Evolutionary conservation across 1,284 basidiomycete genomes (phyloP), one percentile per base, ranked within the genome.

Genomic region (Agaricales sp.): DNA sequence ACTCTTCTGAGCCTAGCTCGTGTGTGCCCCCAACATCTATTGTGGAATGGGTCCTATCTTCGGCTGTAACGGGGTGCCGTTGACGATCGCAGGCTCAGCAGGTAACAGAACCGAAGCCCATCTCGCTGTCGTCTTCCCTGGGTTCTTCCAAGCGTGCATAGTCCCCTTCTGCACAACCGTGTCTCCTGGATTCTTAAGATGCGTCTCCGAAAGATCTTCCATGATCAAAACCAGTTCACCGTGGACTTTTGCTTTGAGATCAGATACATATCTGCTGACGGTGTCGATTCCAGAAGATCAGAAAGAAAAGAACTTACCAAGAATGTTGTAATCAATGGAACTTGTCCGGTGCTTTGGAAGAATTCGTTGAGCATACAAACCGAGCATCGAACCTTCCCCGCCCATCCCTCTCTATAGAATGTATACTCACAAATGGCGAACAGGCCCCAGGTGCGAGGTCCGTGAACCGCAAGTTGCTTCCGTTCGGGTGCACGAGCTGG

Each of bases 71-170:
- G 58, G 50, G 52, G 68, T 57, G 2, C 73, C 77, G 44, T 72
- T 62, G 18, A 78, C 66, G 14, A 71, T 58, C 0, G 71, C 73
- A 26, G 78, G 75, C 49, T 76, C 65, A 16, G 78, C 79, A 50
- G 77, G 70, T 47, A 80, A 64, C 19, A 82, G 56, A 30, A 80
- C 67, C 4, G 70, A 67, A 19, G 74, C 60, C 75, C 74, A 80
- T 13, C 78, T 66, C n/a, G 71, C 61, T 73, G 76, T 78, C 23
- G 58, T 61, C 1, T 61, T 62, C 1, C 73, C 72, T 11, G 78
- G 77, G 58, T 82, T 82, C 51, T 63, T 71, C 80, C 79, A 82
- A 8, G 71, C 74, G 52, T 82, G 80, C 57, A 78, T 66, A 0
- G 73, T 77, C 4, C 79, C 80, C 53, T 71, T 73, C 62, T 78